These are phyloP conservation scores for Eucalyptus pauciflora DNA, from an alignment of 345 rosid species.

Conservation along the genomic window DNA sequence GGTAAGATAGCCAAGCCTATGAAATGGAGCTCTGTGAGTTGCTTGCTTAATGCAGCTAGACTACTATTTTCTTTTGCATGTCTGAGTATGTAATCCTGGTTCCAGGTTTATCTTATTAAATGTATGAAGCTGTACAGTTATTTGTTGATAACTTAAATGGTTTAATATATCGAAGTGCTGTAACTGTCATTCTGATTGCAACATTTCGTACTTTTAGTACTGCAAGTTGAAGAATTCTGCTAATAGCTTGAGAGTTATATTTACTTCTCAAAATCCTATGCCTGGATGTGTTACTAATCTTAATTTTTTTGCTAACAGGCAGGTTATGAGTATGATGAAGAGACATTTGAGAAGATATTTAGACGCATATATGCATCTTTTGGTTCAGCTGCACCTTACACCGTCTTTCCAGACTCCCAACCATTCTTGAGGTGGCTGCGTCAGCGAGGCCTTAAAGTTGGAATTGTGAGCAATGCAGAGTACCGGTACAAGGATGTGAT, in stretches of 20 bases:
- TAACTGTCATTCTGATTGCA: background rate
- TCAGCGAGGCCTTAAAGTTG: conserved; percentile 52
- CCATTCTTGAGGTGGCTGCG: conserved; percentile 90
- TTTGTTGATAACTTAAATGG: background rate
- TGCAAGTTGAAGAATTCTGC: background rate
- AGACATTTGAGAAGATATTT: conserved; percentile 83
- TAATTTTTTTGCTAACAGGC: conserved; percentile 37
- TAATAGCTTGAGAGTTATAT: background rate
- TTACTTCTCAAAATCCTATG: background rate
- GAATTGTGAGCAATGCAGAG: conserved; percentile 78
- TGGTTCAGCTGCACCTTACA: conserved; percentile 92
- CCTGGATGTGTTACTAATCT: background rate
- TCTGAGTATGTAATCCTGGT: background rate
- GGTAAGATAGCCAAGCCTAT: conserved; percentile 23
- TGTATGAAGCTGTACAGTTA: background rate
- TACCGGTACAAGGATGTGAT: conserved; percentile 84
- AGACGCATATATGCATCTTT: conserved; percentile 80
- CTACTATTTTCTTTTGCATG: background rate
- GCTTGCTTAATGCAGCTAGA: background rate
- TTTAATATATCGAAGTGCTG: background rate
- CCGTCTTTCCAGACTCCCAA: conserved; percentile 59
- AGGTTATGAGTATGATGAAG: conserved; percentile 90
- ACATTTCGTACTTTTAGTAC: background rate
- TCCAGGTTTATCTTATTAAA: background rate
- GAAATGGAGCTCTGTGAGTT: background rate